Base-by-base conservation (phyloP, 768 basidiomycete species). In the Hysterangium stoloniferum region DNA sequence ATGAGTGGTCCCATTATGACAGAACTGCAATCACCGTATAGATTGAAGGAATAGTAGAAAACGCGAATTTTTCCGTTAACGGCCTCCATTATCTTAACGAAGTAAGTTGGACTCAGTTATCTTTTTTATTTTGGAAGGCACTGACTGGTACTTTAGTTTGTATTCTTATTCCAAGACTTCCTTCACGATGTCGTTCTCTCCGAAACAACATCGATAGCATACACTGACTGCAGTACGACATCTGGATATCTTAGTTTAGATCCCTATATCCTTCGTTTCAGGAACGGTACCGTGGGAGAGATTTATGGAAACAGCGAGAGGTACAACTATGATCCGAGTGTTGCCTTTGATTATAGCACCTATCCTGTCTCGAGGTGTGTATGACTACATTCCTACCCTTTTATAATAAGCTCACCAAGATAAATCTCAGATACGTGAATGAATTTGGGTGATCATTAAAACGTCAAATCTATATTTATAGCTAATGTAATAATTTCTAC, bases 141-240 rank as follows among this genome's bases (percentile, higher is more conserved):
- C 40, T 52, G 7, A 32, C 34, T 42, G 9, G 6, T 2, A 33
- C 6, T 27, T 3, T 48, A 78, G 76, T 80, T 71, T 50, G 67
- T 76, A 6, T 62, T 66, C 1, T 56, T 80, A 32, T 79, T 78
- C 64, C 73, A 75, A 55, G 71, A 76, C 42, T 76, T 74, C 59
- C 58, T 81, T 20, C 67, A 75, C 40, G 66, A 69, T 36, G 66
- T 76, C 32, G 71, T 75, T 13, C 62, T 68, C 8, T 70, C 72
- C 0, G 77, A 79, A 54, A 74, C 76, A 1, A 68, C 64, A 43
- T 78, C 78, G 31, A 74, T 80, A 3, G 66, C 78, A 7, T 81
- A 80, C 53, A 79, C 77, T 0, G 77, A 76, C 56, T 79, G 77
- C 52, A 80, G 78, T 0, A 80, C 77, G 4, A 81, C 77, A 0